phyloP scores from a whole-genome alignment of 257 asterid species.

The Petunia axillaris region DNA sequence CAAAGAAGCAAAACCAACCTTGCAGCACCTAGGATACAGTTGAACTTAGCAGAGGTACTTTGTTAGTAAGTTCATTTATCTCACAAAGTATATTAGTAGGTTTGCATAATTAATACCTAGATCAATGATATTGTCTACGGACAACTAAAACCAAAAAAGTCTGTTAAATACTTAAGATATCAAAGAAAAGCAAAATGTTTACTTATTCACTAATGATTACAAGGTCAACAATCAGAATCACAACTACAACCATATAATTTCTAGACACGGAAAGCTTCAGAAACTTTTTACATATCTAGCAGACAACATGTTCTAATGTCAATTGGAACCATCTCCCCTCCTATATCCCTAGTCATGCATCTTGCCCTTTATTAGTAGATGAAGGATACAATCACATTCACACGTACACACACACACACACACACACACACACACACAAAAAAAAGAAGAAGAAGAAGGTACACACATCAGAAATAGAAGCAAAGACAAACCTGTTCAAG shows the following conservation, averaged over 20 bases:
- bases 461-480: not conserved
- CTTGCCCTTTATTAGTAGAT: not conserved
- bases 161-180: too few species aligned
- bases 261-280: not conserved
- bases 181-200: too few species aligned
- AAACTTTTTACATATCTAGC: not conserved
- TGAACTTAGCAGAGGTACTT: too few species aligned
- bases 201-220: not conserved
- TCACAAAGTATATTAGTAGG: too few species aligned
- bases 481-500: slow-evolving; percentile 64
- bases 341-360: not conserved
- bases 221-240: not conserved
- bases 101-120: too few species aligned
- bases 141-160: too few species aligned
- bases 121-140: too few species aligned
- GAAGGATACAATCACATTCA: not conserved
- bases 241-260: not conserved
- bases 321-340: not conserved
- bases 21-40: too few species aligned
- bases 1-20: too few species aligned
- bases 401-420: not conserved
- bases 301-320: not conserved
- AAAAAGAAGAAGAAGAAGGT: not conserved
- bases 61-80: too few species aligned
- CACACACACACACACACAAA: too few species aligned